Percentiles rank a stretch among this genome's conserved stretches.
Conservation (phyloP, 2,329 filamentous ascomycete genomes). For the Aspergillus sp. region DNA sequence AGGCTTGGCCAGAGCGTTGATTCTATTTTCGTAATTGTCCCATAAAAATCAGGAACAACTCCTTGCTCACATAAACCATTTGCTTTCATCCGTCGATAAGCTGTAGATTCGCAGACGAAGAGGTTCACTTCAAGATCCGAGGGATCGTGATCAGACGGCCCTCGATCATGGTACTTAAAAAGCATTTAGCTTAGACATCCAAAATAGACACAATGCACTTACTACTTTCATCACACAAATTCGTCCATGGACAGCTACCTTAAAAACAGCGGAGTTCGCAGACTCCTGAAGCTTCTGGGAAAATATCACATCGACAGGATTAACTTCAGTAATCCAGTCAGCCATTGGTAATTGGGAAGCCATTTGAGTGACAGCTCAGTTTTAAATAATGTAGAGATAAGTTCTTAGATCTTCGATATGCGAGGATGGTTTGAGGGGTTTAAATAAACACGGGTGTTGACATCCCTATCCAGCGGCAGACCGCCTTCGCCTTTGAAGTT, state of each 20-base stretch:
- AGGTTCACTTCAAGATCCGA: conserved; percentile 7
- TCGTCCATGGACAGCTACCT: conserved; percentile 6
- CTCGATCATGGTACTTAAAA: conserved; percentile 8
- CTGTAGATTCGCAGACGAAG: conserved; percentile 11
- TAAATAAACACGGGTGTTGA: too few relatives aligned
- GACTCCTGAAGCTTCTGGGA: conserved; percentile 3
- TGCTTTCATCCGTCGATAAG: conserved; percentile 11
- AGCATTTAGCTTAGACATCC: not conserved
- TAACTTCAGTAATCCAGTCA: not conserved
- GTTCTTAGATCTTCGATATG: too few relatives aligned
- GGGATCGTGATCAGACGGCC: conserved; percentile 4
- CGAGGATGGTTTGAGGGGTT: too few relatives aligned
- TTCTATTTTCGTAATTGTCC: conserved; percentile 8
- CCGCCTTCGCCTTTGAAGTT: too few relatives aligned
- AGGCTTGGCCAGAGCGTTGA: conserved; percentile 4
- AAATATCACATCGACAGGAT: conserved; percentile 8
- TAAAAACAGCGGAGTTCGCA: conserved; percentile 7
- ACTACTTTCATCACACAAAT: conserved; percentile 12
- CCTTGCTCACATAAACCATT: conserved; percentile 10
- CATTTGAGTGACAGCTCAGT: too few relatives aligned
- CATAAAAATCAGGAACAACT: conserved; percentile 12
- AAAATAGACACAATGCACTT: not conserved
- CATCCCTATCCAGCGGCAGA: too few relatives aligned
- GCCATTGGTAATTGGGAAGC: not conserved
- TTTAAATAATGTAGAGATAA: too few relatives aligned